Evolutionary conservation across 495 filamentous ascomycete species (phyloP).

Genomic region (Xylaria telfairii): DNA sequence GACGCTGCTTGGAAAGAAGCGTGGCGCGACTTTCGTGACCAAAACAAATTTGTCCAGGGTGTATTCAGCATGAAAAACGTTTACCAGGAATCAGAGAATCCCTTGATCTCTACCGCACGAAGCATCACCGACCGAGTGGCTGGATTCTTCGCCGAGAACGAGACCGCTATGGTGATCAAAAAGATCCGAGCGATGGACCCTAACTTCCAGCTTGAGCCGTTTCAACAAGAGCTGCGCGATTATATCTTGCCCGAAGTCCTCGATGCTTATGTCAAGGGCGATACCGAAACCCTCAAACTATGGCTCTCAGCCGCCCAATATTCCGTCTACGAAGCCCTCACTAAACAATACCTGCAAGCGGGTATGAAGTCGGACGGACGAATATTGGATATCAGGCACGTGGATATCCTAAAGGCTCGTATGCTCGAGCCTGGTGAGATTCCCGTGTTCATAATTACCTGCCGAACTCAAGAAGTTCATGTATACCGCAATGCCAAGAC

Average conservation of each 20-base stretch:
- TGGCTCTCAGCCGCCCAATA: slow-evolving; percentile 97
- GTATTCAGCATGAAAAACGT: slow-evolving; percentile 80
- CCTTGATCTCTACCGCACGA: slow-evolving; percentile 88
- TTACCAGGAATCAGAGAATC: slow-evolving; percentile 97
- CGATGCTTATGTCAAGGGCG: slow-evolving; percentile 97
- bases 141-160: slow-evolving; percentile 97
- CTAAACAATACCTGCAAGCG: slow-evolving; percentile 90
- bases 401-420: slow-evolving; percentile 86
- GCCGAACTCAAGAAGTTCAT: slow-evolving; percentile 96
- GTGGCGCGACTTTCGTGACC: slow-evolving; percentile 90
- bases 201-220: slow-evolving; percentile 90
- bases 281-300: slow-evolving; percentile 84
- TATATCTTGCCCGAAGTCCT: slow-evolving; percentile 98
- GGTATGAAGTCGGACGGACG: slow-evolving; percentile 93
- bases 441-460: slow-evolving; percentile 95
- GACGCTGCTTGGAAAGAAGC: slow-evolving; percentile 95
- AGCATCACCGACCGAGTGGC: slow-evolving; percentile 91
- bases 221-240: slow-evolving; percentile 92
- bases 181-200: slow-evolving; percentile 98
- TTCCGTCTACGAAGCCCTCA: slow-evolving; percentile 89
- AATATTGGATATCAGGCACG: slow-evolving; percentile 91
- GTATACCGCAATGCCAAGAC: slow-evolving; percentile 93
- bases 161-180: slow-evolving; percentile 95
- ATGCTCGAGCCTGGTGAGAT: slow-evolving; percentile 97
- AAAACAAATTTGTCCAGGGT: slow-evolving; percentile 84